phyloP scores from a whole-genome alignment of 1,284 basidiomycete genomes.

The Cryptococcus jaspeensis region DNA sequence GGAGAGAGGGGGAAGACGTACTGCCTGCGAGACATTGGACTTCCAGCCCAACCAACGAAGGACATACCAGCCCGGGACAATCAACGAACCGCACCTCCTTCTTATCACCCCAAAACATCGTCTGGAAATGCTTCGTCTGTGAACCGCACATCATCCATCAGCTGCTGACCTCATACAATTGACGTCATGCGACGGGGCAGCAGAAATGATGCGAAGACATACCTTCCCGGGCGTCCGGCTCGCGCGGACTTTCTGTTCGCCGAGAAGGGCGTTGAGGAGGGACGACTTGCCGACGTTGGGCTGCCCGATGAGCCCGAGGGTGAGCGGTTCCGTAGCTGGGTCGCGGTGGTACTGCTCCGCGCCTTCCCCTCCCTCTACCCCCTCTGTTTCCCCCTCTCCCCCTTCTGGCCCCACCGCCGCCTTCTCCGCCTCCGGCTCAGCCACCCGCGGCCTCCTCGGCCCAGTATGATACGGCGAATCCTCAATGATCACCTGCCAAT shows the following conservation, averaged over 20 bases:
- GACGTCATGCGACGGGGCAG: not conserved
- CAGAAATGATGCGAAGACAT: conserved; percentile 10
- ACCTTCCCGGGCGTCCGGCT: conserved; percentile 85
- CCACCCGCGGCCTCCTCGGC: not conserved
- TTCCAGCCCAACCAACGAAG: conserved; percentile 73
- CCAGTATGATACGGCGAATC: not conserved
- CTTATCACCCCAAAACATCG: conserved; percentile 71
- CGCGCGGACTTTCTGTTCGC: conserved; percentile 74
- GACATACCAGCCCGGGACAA: conserved; percentile 81
- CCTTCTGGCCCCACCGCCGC: not conserved
- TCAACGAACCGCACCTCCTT: conserved; percentile 75
- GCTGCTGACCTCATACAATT: not conserved
- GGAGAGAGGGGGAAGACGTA: conserved; percentile 19
- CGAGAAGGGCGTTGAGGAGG: conserved; percentile 84
- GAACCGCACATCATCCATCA: not conserved
- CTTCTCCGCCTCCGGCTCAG: not conserved
- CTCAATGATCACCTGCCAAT: conserved; percentile 61
- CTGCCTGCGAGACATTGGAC: conserved; percentile 60
- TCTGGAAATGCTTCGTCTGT: conserved; percentile 91
- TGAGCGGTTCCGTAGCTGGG: conserved; percentile 62
- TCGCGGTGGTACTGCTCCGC: conserved; percentile 24
- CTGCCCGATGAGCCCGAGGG: conserved; percentile 84
- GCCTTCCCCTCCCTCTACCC: conserved; percentile 28
- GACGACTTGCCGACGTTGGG: conserved; percentile 94
- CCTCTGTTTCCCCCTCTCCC: not conserved